A percentile compares a stretch with the other conserved stretches of the same genome.
These are phyloP conservation scores for Penicillium oxalicum DNA, from an alignment of 2,329 filamentous ascomycete genomes.

Conservation along the genomic window DNA sequence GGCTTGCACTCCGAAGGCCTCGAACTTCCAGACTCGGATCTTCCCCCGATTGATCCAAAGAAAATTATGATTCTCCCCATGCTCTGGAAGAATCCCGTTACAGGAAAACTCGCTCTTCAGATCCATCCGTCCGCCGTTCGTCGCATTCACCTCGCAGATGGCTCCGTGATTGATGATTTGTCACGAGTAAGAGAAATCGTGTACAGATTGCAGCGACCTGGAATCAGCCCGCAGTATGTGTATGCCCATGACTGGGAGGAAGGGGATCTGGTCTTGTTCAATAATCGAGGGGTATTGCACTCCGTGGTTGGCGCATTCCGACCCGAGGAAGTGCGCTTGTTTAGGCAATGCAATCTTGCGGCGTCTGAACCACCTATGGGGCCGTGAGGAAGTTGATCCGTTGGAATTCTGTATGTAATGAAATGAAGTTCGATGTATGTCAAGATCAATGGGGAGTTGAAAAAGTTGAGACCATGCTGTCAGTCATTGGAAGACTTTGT, in stretches of 20 bases:
- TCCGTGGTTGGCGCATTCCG: constrained; percentile 69
- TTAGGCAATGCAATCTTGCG: constrained; percentile 76
- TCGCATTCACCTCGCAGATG: constrained; percentile 61
- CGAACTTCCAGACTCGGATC: constrained; percentile 54
- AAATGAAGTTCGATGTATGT: neutral
- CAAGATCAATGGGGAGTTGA: neutral
- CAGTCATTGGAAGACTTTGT: no score
- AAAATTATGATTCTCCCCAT: constrained; percentile 70
- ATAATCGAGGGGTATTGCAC: constrained; percentile 70
- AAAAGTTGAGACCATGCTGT: no score
- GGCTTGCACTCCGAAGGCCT: constrained; percentile 63
- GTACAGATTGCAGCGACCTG: constrained; percentile 65
- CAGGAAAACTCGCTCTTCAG: constrained; percentile 63
- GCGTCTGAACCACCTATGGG: constrained; percentile 21
- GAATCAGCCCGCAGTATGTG: constrained; percentile 61
- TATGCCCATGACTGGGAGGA: constrained; percentile 73
- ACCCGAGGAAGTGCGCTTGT: constrained; percentile 66
- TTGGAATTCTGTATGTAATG: no score
- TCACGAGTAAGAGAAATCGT: constrained; percentile 61
- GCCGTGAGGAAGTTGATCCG: constrained; percentile 2
- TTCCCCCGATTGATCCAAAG: constrained; percentile 59
- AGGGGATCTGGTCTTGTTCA: constrained; percentile 70
- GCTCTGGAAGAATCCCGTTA: constrained; percentile 71
- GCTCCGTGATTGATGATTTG: constrained; percentile 64
- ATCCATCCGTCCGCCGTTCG: constrained; percentile 67